Evolutionary conservation across 2,329 filamentous ascomycete genomes (phyloP), one percentile per base, ranked within the genome.

Genomic region (Hypoxylon sp.): DNA sequence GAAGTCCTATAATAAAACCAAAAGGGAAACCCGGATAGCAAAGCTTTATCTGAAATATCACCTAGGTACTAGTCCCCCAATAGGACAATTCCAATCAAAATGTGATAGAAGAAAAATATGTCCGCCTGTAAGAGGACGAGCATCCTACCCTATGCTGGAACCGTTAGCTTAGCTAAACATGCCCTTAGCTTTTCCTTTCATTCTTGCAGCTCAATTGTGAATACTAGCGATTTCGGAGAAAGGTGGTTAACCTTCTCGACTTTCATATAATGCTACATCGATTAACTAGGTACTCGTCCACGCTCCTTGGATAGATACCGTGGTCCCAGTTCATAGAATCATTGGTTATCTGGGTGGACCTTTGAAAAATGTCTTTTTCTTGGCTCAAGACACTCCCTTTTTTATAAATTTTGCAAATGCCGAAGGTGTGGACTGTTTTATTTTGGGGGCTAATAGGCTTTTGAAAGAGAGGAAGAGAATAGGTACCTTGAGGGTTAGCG

Each of bases 1-100:
- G 25, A 13, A 23, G 23, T 34, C 17, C 46, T 56, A 25, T 25
- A 28, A 46, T 25, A 11, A 45, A 56, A 9, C 43, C 4, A 17
- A 13, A 11, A 28, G 23, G 34, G 21, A 9, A 41, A 11, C 34
- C 28, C 17, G 28, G 25, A 34, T 49, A 49, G 11, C 5, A 17
- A 51, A 7, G 17, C 6, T n/a, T 13, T 43, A 23, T 56, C 38
- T 21, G 3, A 43, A 21, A 10, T 17, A 43, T 17, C 6, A 36
- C 4, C 11, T 28, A 23, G 28, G 13, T 28, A n/a, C 5, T 11
- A 21, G 46, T 34, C 28, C 25, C 25, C 53, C 53, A 56, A 56
- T 56, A 56, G 19, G 41, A 34, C 9, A 9, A 5, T 23, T n/a
- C 17, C 11, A 21, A 46, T 34, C 53, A 34, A 25, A 56, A 56